These are phyloP conservation scores for Ceratobasidium sp. DNA, from an alignment of 1,284 basidiomycete genomes.

Conservation along the genomic window DNA sequence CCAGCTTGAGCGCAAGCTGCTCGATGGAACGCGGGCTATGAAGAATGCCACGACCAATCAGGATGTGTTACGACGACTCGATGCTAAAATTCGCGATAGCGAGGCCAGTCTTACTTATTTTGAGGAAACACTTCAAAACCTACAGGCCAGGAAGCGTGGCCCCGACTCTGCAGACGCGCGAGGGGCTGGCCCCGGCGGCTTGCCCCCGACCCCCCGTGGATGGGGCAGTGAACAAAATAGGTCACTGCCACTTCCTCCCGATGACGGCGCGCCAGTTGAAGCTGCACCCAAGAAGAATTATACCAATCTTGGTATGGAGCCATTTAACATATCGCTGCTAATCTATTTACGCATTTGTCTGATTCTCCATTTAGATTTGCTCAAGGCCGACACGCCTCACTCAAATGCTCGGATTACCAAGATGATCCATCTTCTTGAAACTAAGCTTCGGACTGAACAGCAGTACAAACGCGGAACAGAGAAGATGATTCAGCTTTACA, in stretches of 20 bases:
- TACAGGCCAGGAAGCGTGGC: constrained; percentile 76
- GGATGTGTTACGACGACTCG: constrained; percentile 80
- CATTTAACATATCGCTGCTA: constrained; percentile 22
- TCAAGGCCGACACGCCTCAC: constrained; percentile 96
- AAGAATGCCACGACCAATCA: constrained; percentile 83
- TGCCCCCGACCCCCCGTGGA: constrained; percentile 37
- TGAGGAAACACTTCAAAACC: constrained; percentile 81
- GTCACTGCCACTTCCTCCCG: constrained; percentile 46
- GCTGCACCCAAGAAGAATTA: constrained; percentile 53
- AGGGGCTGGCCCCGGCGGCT: background rate
- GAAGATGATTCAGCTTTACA: constrained; percentile 96
- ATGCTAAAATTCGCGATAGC: constrained; percentile 86
- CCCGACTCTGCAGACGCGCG: constrained; percentile 44
- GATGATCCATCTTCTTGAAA: constrained; percentile 98
- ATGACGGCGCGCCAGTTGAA: constrained; percentile 51
- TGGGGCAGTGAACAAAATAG: constrained; percentile 42
- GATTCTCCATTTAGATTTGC: constrained; percentile 66
- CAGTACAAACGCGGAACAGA: constrained; percentile 99
- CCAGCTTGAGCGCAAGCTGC: constrained; percentile 88
- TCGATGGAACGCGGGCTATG: constrained; percentile 82
- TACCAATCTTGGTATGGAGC: constrained; percentile 61
- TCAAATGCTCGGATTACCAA: constrained; percentile 95
- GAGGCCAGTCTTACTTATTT: constrained; percentile 87
- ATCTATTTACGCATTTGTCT: constrained; percentile 18
- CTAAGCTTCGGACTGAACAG: constrained; percentile 97